Percentiles rank a stretch among this genome's conserved stretches.
Conservation (phyloP, 2,329 filamentous ascomycete species). For the Rutstroemia sp. region DNA sequence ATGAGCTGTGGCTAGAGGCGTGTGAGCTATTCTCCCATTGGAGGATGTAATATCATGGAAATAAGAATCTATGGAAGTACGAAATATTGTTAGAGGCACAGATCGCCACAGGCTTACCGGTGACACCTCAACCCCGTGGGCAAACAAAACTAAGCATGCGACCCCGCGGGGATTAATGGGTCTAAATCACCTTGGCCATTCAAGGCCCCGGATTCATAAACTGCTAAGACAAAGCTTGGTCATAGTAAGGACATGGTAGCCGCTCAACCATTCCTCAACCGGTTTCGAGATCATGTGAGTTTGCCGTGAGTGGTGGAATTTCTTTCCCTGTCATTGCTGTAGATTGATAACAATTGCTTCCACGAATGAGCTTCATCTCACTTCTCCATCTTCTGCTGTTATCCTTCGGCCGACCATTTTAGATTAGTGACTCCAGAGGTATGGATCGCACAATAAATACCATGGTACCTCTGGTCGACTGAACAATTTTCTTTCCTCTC, state of each 20-base stretch:
- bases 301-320: conserved; percentile 7
- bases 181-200: not conserved
- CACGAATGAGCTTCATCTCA: conserved; percentile 2
- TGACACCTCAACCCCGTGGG: conserved; percentile 7
- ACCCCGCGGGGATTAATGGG: conserved; percentile 3
- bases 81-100: not conserved
- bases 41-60: not conserved
- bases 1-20: too few species aligned
- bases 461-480: not conserved
- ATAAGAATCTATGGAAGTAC: not conserved
- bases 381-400: not conserved
- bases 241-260: not conserved
- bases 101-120: not conserved
- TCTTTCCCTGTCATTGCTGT: not conserved
- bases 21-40: not conserved
- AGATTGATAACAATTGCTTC: not conserved
- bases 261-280: not conserved
- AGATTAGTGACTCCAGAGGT: not conserved
- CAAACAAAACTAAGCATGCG: not conserved
- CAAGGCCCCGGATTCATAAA: not conserved
- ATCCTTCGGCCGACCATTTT: not conserved
- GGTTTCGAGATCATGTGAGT: not conserved
- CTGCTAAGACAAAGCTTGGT: not conserved
- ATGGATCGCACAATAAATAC: not conserved
- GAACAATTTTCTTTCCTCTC: not conserved